A percentile compares a stretch with the other conserved stretches of the same genome.
phyloP scores from a whole-genome alignment of 1,284 basidiomycete species.

The Cutaneotrichosporon sp. region DNA sequence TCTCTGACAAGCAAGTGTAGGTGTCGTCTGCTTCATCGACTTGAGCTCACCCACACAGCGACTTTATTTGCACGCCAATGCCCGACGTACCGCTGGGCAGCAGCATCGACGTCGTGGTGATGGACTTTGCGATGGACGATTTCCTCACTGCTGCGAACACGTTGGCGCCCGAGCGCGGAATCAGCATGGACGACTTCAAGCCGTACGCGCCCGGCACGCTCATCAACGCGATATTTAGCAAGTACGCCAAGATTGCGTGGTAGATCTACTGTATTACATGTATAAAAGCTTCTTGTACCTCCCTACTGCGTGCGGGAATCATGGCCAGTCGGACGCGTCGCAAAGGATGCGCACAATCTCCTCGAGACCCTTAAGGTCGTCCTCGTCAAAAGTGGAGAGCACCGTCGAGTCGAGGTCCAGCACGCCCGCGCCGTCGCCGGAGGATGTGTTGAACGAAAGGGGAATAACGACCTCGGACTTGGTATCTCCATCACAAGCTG shows the following conservation, averaged over 20 bases:
- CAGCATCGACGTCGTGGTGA: constrained; percentile 40
- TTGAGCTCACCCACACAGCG: constrained; percentile 19
- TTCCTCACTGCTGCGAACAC: constrained; percentile 39
- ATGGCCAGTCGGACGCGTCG: constrained; percentile 28
- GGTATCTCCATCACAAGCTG: constrained; percentile 75
- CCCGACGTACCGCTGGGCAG: constrained; percentile 35
- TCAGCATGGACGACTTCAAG: constrained; percentile 30
- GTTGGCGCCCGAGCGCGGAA: constrained; percentile 29
- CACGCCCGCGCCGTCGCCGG: constrained; percentile 56
- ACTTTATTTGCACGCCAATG: constrained; percentile 40
- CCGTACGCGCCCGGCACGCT: constrained; percentile 37
- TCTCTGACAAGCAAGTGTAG: constrained; percentile 15
- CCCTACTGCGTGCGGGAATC: background rate
- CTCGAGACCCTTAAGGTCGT: constrained; percentile 67
- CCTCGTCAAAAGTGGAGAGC: constrained; percentile 64
- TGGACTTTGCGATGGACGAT: constrained; percentile 47
- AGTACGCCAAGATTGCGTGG: constrained; percentile 40
- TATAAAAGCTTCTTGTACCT: background rate
- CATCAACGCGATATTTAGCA: constrained; percentile 41
- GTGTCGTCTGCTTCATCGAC: background rate
- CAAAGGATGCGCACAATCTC: constrained; percentile 61
- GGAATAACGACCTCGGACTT: constrained; percentile 82
- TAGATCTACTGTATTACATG: background rate
- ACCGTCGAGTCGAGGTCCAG: constrained; percentile 78
- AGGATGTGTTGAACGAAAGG: constrained; percentile 45